Conservation (phyloP, 2,329 filamentous ascomycete genomes). For the Trichophyton mentagrophytes region DNA sequence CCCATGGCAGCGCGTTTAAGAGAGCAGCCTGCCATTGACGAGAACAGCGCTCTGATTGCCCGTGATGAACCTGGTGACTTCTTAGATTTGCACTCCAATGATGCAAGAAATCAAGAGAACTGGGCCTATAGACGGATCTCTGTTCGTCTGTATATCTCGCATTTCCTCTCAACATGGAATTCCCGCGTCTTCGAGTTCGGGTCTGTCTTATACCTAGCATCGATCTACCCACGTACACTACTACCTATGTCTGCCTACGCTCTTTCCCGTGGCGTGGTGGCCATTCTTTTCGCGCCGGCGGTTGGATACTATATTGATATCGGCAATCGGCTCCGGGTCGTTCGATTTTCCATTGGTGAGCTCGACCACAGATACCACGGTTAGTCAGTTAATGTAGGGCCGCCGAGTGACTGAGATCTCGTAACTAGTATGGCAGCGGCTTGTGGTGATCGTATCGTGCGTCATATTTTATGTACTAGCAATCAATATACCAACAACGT, state of each 20-base stretch:
- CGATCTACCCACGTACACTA: constrained; percentile 36
- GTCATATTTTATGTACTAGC: neutral
- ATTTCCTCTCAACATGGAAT: constrained; percentile 53
- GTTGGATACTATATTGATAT: neutral
- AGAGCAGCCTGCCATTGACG: too few relatives aligned
- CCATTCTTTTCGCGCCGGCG: neutral
- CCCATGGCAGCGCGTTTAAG: too few relatives aligned
- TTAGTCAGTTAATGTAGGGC: neutral
- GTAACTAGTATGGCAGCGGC: neutral
- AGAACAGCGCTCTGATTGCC: too few relatives aligned
- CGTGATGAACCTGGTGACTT: too few relatives aligned
- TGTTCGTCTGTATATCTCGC: constrained; percentile 42
- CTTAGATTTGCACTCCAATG: too few relatives aligned
- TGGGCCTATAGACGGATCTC: too few relatives aligned
- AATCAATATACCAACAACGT: neutral
- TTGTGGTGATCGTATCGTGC: neutral
- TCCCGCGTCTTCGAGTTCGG: constrained; percentile 53
- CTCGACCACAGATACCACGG: too few relatives aligned
- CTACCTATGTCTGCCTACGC: neutral
- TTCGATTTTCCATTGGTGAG: neutral
- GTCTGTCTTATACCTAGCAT: constrained; percentile 46
- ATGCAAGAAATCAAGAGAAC: too few relatives aligned
- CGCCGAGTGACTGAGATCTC: neutral
- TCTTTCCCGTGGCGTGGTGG: neutral
- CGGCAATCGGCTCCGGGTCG: neutral